A percentile compares a stretch with the other conserved stretches of the same genome.
Evolutionary conservation across 495 filamentous ascomycete genomes (phyloP).

Genomic region (Penicillium egyptiacum): DNA sequence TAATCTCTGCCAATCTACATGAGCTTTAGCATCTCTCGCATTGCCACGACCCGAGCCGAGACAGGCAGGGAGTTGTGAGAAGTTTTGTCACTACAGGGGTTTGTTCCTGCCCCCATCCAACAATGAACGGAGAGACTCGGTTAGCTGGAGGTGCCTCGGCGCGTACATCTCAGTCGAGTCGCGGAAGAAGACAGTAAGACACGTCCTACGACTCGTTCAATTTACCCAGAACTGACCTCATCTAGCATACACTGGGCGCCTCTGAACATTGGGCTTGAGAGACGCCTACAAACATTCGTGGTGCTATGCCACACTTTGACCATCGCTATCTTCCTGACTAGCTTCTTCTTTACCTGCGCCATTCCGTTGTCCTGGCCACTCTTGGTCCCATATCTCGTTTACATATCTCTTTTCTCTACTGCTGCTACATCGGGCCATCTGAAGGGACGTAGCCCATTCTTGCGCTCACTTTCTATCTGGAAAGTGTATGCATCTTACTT

Average conservation of each 20-base stretch:
- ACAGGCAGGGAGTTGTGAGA: background rate
- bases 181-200: constrained; percentile 4
- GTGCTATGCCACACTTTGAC: constrained; percentile 84
- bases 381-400: constrained; percentile 85
- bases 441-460: constrained; percentile 66
- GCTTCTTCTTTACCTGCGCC: constrained; percentile 88
- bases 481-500: constrained; percentile 90
- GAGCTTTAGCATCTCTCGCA: background rate
- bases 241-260: constrained; percentile 79
- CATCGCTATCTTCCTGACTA: constrained; percentile 69
- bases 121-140: constrained; percentile 5
- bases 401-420: constrained; percentile 73
- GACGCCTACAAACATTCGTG: constrained; percentile 82
- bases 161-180: constrained; percentile 5
- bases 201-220: background rate
- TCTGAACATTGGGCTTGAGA: constrained; percentile 77
- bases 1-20: background rate
- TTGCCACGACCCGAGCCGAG: background rate
- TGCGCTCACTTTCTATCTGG: constrained; percentile 79
- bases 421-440: constrained; percentile 72
- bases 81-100: background rate
- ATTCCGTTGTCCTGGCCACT: constrained; percentile 91
- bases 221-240: background rate
- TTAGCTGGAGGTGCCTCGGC: background rate
- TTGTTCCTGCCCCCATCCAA: background rate